phyloP scores from a whole-genome alignment of 2,329 filamentous ascomycete genomes.

The Colletotrichum melonis region DNA sequence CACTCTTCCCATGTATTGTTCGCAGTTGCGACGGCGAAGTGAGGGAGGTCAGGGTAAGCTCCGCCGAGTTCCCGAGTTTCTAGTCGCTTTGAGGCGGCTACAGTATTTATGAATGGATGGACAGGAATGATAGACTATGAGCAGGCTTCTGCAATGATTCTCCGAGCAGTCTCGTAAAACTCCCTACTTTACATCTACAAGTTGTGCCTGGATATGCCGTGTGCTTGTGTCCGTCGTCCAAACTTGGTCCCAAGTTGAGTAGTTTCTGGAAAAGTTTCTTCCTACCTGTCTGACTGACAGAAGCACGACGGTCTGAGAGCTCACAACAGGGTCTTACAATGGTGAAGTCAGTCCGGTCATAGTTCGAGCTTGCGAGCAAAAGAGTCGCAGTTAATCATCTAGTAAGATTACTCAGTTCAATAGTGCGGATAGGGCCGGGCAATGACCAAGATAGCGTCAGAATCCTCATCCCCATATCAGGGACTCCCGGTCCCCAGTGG shows the following conservation, averaged over 20 bases:
- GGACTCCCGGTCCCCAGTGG: conserved; percentile 26
- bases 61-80: neutral
- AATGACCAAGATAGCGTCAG: conserved; percentile 18
- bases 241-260: conserved; percentile 12
- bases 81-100: neutral
- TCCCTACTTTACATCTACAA: neutral
- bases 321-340: neutral
- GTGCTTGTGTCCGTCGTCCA: conserved; percentile 6
- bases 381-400: neutral
- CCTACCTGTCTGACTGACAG: neutral
- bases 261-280: neutral
- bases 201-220: neutral
- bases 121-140: conserved; percentile 21
- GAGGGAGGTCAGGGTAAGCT: neutral
- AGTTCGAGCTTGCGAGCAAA: neutral
- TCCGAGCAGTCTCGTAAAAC: neutral
- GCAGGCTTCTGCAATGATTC: conserved; percentile 23
- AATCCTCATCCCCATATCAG: conserved; percentile 5
- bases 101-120: neutral
- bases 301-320: neutral
- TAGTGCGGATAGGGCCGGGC: conserved; percentile 24
- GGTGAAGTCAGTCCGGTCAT: neutral
- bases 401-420: conserved; percentile 8
- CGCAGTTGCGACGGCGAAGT: neutral
- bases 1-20: conserved; percentile 7